Base-by-base conservation (phyloP, 2,329 filamentous ascomycete species). In the Sarocladium strictum region DNA sequence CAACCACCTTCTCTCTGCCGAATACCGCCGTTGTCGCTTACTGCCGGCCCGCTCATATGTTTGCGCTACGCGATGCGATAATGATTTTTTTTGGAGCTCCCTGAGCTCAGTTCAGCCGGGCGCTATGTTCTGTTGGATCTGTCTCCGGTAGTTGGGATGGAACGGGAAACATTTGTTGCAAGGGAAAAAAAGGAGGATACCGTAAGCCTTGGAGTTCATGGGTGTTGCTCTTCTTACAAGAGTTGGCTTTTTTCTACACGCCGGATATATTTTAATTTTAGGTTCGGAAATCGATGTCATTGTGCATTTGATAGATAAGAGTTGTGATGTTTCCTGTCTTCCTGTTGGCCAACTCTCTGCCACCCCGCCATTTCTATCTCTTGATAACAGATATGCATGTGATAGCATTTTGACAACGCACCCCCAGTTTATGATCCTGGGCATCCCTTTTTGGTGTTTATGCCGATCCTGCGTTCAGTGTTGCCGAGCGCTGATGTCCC, bases 171-270 rank as follows among this genome's bases (percentile, higher is more conserved):
- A n/a, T 17, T 29, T 29, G n/a, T 38, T 38, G 11, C 10, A 35
- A 21, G n/a, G 24, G 23, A 45, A 26, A 35, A 17, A 35, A 51
- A 19, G 47, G 35, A 51, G 21, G 47, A 51, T 51, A 51, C 47
- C 47, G 47, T 21, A n/a, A 51, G 47, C 47, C 43, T 51, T 3
- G 47, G 47, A 51, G 47, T 51, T 51, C 47, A 51, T 51, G 47
- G 47, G 47, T 51, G 47, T 51, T 51, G 47, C 47, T 51, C 47
- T 51, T 3, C 21, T 24, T 10, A 12, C 12, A 32, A 35, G 47
- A 51, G 47, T 29, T 51, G 47, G 3, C 17, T 51, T 43, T n/a
- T n/a, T n/a, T n/a, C n/a, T n/a, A n/a, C n/a, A n/a, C n/a, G n/a
- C n/a, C n/a, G n/a, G n/a, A n/a, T n/a, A 19, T 9, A 15, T 38